Base-by-base conservation (phyloP, 208 protist species). In the Blechomonas ayalai region DNA sequence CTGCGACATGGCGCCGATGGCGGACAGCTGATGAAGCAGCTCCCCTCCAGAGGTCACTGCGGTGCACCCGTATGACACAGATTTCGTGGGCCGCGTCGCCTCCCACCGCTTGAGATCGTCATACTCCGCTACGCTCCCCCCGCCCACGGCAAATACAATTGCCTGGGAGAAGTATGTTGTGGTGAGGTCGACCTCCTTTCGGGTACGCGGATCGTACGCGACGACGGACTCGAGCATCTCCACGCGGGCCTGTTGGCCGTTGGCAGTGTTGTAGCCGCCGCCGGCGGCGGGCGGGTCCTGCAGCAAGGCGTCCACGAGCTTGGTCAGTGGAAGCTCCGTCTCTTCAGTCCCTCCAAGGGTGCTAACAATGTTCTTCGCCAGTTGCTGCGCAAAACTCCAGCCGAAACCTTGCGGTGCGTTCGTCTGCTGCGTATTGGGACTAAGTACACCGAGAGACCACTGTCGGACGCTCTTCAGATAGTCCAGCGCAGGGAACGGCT, bases 91-190 rank as follows among this genome's bases (percentile, higher is more conserved):
- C 42, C 73, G 79, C 28, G 48, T 52, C 5, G 74, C 56, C 56
- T 95, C 82, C 83, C 86, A 95, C 8, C 26, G 22, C 58, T 92
- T 92, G 37, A 95, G 59, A 52, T 95, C 81, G 43, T 92, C 84
- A 59, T 92, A 95, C 69, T 95, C 87, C 13, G 70, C 72, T 24
- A 87, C 57, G 25, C 73, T 85, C 42, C 87, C 83, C 19, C 87
- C 87, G 8, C 87, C 83, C 37, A 91, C 70, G 24, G 68, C 73
- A 44, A 95, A 92, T 4, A 95, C 83, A 53, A 95, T 80, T 16
- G 65, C 76, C 47, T 92, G 77, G n/a, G 79, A 88, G 58, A 90
- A 92, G 37, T 67, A 52, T n/a, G 62, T 52, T 4, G 80, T 65
- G 19, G 50, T 54, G 13, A 89, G 49, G 37, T 92, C 63, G 4